Evolutionary conservation across 768 basidiomycete genomes (phyloP), one percentile per base, ranked within the genome.

Genomic region (Naganishia vaughanmartiniae): DNA sequence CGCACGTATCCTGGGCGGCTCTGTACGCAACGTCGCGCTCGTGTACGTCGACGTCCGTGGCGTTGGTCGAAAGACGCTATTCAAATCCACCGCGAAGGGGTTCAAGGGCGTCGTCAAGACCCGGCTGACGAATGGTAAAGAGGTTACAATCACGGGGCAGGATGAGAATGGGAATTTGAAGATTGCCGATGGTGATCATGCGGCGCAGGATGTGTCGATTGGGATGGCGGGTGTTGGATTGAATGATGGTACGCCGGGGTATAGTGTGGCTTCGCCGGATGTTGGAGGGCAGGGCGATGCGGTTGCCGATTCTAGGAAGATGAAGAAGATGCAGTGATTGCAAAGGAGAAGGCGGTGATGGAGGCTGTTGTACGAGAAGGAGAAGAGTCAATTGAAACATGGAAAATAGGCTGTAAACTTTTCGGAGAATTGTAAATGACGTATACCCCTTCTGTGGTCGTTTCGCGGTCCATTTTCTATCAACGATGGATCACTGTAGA

Each of bases 21-120:
- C 88, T 0, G 88, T 87, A 39, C 83, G 86, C 71, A 91, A 91
- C 80, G 86, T 90, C 15, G 88, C 85, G 4, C 83, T 91, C 45
- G 88, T 92, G 26, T 92, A 91, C 79, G 85, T 91, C 48, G 90
- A 91, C 77, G 84, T 89, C 83, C 81, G 84, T 1, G 89, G 90
- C 0, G 86, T 92, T 45, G 90, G 89, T 11, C 83, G 89, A 69
- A 83, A 86, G 55, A 90, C 89, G 15, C 78, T 92, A 65, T 79
- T 92, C 76, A 88, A 84, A 82, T 85, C 84, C 0, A 77, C 76
- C 4, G 78, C 77, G 1, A 78, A 79, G 65, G 79, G 78, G 53
- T 54, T 79, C 48, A 76, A 73, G 65, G 71, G 71, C 39, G 76
- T 76, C 36, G 74, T 77, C 46, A 72, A 73, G 14, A 74, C 79